phyloP scores from a whole-genome alignment of 2,329 filamentous ascomycete genomes.

The Cladophialophora exuberans region DNA sequence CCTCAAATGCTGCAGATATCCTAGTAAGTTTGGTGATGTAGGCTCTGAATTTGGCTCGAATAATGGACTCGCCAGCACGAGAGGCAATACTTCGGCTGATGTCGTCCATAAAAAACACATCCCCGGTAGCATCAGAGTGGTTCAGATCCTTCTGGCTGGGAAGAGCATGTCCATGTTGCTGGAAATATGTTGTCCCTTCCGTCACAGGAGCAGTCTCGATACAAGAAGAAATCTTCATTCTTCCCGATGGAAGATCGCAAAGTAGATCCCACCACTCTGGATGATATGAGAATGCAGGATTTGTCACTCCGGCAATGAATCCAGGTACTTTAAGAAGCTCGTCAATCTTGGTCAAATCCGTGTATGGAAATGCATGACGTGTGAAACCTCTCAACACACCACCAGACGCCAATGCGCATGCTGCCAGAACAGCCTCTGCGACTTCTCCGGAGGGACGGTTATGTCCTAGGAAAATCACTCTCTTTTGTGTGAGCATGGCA shows the following conservation, averaged over 20 bases:
- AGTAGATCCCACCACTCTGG: slow-evolving; percentile 98
- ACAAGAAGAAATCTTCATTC: slow-evolving; percentile 89
- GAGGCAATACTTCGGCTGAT: slow-evolving; percentile 81
- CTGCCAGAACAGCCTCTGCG: slow-evolving; percentile 96
- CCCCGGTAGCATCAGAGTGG: slow-evolving; percentile 73
- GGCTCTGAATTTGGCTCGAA: slow-evolving; percentile 88
- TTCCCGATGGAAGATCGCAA: slow-evolving; percentile 87
- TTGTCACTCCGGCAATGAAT: slow-evolving; percentile 97
- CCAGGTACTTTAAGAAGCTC: slow-evolving; percentile 94
- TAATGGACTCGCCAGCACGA: slow-evolving; percentile 84
- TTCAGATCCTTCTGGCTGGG: slow-evolving; percentile 36
- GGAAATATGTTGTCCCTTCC: slow-evolving; percentile 85
- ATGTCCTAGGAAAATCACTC: slow-evolving; percentile 93
- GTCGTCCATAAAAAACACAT: slow-evolving; percentile 85
- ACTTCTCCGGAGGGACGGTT: slow-evolving; percentile 95
- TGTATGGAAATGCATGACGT: slow-evolving; percentile 95
- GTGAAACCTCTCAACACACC: slow-evolving; percentile 93
- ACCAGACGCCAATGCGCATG: slow-evolving; percentile 89
- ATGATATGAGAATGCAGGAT: slow-evolving; percentile 92
- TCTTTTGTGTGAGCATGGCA: slow-evolving; percentile 92
- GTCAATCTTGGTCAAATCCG: slow-evolving; percentile 95
- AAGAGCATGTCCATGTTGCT: slow-evolving; percentile 68
- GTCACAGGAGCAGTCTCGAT: slow-evolving; percentile 81
- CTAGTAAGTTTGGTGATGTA: slow-evolving; percentile 95
- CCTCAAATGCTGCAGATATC: slow-evolving; percentile 90